Percentiles rank a stretch among this genome's conserved stretches.
These are phyloP conservation scores for Rhizopogon vinicolor DNA, from an alignment of 768 basidiomycete genomes.

Conservation along the genomic window DNA sequence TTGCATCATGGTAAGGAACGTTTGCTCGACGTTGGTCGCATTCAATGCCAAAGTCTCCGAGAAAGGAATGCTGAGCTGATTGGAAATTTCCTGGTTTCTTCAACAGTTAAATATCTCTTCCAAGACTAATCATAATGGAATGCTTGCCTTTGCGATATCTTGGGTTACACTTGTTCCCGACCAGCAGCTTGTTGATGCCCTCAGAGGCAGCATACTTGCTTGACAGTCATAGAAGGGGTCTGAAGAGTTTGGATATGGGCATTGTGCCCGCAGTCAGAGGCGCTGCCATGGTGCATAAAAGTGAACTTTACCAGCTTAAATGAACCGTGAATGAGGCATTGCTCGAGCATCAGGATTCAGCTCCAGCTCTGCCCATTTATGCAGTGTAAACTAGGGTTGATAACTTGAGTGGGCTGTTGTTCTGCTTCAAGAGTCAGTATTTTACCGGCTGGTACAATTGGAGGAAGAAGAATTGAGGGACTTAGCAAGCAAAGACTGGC, in stretches of 20 bases:
- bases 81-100: slow-evolving; percentile 66
- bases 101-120: slow-evolving; percentile 4
- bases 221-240: slow-evolving; percentile 86
- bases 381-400: too few species aligned
- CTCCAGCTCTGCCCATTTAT: too few species aligned
- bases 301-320: too few species aligned
- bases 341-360: too few species aligned
- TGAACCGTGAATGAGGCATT: too few species aligned
- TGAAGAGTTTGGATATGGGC: slow-evolving; percentile 25
- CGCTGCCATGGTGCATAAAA: too few species aligned
- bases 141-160: slow-evolving; percentile 79
- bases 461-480: too few species aligned
- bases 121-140: not conserved
- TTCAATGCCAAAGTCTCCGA: slow-evolving; percentile 99
- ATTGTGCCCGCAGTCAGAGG: not conserved
- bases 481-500: too few species aligned
- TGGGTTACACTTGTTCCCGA: slow-evolving; percentile 99
- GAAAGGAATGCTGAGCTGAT: slow-evolving; percentile 91
- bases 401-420: too few species aligned
- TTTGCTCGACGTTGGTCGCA: slow-evolving; percentile 97
- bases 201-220: slow-evolving; percentile 89
- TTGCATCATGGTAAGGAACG: slow-evolving; percentile 95
- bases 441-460: too few species aligned
- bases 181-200: slow-evolving; percentile 96
- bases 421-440: too few species aligned